Evolutionary conservation across 2,329 filamentous ascomycete genomes (phyloP).

Genomic region (Fusarium sp.): DNA sequence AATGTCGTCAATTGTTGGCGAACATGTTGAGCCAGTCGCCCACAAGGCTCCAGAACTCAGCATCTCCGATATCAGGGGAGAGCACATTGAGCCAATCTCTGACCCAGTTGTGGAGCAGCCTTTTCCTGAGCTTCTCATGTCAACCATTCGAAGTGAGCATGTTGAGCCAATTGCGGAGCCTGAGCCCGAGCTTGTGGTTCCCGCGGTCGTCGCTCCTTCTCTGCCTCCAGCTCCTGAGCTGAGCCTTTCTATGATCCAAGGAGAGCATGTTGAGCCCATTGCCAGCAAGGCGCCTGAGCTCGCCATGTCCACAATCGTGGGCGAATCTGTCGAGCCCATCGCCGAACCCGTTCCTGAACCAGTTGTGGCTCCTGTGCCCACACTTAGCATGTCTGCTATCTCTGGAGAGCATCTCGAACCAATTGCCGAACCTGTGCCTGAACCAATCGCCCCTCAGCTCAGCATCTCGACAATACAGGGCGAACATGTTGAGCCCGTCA

Average conservation of each 20-base stretch:
- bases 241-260: conserved; percentile 43
- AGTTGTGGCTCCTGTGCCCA: conserved; percentile 25
- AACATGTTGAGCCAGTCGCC: conserved; percentile 50
- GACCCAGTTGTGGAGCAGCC: conserved; percentile 15
- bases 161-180: conserved; percentile 39
- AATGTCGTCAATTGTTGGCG: conserved; percentile 31
- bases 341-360: conserved; percentile 30
- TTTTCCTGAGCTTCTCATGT: conserved; percentile 35
- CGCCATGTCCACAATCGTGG: conserved; percentile 31
- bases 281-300: conserved; percentile 25
- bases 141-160: conserved; percentile 40
- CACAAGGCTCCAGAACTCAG: conserved; percentile 29
- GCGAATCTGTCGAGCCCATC: conserved; percentile 35
- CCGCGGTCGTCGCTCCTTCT: conserved; percentile 19
- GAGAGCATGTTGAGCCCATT: conserved; percentile 42
- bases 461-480: conserved; percentile 38
- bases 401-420: conserved; percentile 45
- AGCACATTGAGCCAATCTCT: conserved; percentile 47
- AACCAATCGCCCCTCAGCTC: conserved; percentile 34
- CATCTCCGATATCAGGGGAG: conserved; percentile 43
- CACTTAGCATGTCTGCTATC: conserved; percentile 40
- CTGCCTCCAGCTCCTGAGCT: conserved; percentile 33
- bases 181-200: conserved; percentile 14
- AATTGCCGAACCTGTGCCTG: conserved; percentile 16
- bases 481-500: conserved; percentile 46